Evolutionary conservation across 495 filamentous ascomycete species (phyloP), one percentile per base, ranked within the genome.

Genomic region (Hyaloscypha bicolor): DNA sequence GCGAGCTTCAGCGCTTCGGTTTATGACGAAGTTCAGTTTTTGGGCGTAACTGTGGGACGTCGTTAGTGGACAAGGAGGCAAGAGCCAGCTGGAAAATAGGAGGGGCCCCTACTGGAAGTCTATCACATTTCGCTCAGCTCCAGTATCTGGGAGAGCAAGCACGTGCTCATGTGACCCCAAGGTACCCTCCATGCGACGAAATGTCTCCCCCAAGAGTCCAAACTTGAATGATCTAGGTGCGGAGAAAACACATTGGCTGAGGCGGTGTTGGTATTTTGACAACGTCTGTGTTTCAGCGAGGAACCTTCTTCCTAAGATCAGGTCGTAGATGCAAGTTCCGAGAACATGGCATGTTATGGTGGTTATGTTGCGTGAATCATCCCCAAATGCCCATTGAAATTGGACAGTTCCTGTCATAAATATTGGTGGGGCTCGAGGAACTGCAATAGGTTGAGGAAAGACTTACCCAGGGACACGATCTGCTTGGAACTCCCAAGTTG

Each of bases 51-150:
- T 53, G 19, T 1, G 22, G 22, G 22, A 9, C 6, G 51, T 53
- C 25, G 25, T 29, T 53, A 21, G 8, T n/a, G 19, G 22, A 29
- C 1, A n/a, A 9, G 51, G 16, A n/a, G 2, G 19, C 22, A 53
- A 53, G 6, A n/a, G 22, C 9, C 16, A n/a, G 51, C 6, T 53
- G 8, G 19, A 29, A 2, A 12, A 12, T 1, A 48, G n/a, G 42
- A 48, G 42, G n/a, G 22, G 6, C 51, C 16, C 35, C 35, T 53
- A 53, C 51, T 29, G 22, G 6, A 21, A n/a, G 22, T 53, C 51
- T 29, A 53, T 53, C 22, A n/a, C 22, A 53, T 53, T 53, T n/a
- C 19, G 19, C 51, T 53, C 51, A 21, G 51, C 51, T 53, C 51
- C 51, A 14, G 51, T 53, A 53, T 53, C 51, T 8, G 51, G 51